Base-by-base conservation (phyloP, 768 basidiomycete species). In the Tricholoma matsutake region DNA sequence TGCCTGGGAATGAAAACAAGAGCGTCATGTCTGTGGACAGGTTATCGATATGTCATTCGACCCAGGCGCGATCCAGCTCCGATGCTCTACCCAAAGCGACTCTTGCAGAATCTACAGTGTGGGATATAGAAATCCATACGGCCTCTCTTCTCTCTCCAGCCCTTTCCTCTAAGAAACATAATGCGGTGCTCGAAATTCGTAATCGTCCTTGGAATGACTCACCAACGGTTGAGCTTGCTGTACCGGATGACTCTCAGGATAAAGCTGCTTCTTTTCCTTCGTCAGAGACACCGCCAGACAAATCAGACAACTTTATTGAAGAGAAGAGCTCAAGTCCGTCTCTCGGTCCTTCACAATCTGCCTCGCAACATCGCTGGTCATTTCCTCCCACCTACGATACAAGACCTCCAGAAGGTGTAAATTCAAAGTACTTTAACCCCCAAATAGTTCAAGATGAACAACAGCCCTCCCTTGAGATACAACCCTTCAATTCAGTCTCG, bases 61-160 rank as follows among this genome's bases (percentile, higher is more conserved):
- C 1, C 3, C 16, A 56, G 56, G 39, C 43, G 4, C 57, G 13
- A 11, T 34, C 32, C 20, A 39, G 18, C 32, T 5, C 25, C 6
- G 18, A 39, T 4, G 35, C 22, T 47, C 31, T 16, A 52, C 45
- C 9, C 49, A 59, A 35, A 18, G 52, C 6, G 18, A 49, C 34
- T 16, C 20, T 13, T 22, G 49, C 58, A 28, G 49, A 28, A 59
- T 59, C 75, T 28, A 61, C 72, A 9, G 54, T 69, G 29, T 75
- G 74, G 75, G 72, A 74, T 58, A 75, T 73, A 28, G 75, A 76
- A 64, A 61, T 63, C 31, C 65, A 64, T 13, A 63, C 25, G 20
- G 22, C 34, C n/a, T n/a, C 55, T 57, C 34, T 43, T 11, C 54
- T 51, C n/a, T 31, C 61, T 32, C 34, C 56, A 31, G 51, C 29